A percentile compares a stretch with the other conserved stretches of the same genome.
These are phyloP conservation scores for Fusarium udum DNA, from an alignment of 2,329 filamentous ascomycete species.

Conservation along the genomic window DNA sequence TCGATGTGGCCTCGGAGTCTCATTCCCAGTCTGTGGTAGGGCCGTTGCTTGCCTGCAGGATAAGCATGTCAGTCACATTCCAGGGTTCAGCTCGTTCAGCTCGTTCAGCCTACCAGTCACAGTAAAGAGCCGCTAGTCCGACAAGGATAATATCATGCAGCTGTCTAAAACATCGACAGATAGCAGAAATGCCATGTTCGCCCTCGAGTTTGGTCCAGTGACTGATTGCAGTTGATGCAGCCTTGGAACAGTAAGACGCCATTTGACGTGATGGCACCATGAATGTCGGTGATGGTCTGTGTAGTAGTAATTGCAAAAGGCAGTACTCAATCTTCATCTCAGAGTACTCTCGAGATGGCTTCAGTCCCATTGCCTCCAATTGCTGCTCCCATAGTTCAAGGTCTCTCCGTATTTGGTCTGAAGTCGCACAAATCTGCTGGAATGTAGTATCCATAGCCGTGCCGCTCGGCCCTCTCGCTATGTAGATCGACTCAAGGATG, in stretches of 20 bases:
- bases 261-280: conserved; percentile 1
- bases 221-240: background rate
- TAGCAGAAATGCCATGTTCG: background rate
- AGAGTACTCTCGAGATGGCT: background rate
- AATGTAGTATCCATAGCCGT: conserved; percentile 7
- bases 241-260: background rate
- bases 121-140: background rate
- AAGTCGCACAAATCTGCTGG: background rate
- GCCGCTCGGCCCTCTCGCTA: background rate
- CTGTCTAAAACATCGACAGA: background rate
- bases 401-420: background rate
- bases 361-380: background rate
- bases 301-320: background rate
- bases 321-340: conserved; percentile 11
- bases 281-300: background rate
- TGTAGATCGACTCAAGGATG: conserved; percentile 2
- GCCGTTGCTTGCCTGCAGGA: background rate
- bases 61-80: background rate
- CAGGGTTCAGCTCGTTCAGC: background rate
- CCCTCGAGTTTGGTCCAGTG: background rate
- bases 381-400: background rate
- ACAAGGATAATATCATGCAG: background rate
- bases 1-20: background rate
- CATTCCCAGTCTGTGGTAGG: background rate
- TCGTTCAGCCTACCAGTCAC: background rate